These are phyloP conservation scores for Plasmodium cynomolgi DNA, from an alignment of 169 alveolate species.

Conservation along the genomic window DNA sequence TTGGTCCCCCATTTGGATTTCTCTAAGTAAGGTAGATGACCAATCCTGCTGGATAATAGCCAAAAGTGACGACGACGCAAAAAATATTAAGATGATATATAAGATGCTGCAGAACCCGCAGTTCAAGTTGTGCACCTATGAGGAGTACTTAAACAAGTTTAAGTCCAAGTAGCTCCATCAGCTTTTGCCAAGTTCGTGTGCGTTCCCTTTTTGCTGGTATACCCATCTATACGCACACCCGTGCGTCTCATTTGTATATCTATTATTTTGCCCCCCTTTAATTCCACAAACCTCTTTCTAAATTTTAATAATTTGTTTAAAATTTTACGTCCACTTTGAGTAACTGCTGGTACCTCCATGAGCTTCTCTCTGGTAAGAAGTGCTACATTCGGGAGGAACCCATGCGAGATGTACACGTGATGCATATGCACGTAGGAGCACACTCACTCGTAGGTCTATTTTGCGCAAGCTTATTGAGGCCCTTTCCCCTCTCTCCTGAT, in stretches of 20 bases:
- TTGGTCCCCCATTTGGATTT: constrained; percentile 91
- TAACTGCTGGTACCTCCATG: background rate
- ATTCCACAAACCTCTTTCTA: background rate
- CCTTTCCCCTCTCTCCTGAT: background rate
- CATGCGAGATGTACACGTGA: background rate
- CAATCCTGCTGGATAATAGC: constrained; percentile 90
- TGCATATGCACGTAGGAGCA: background rate
- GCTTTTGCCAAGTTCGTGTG: background rate
- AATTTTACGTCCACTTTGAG: background rate
- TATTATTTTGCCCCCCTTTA: background rate
- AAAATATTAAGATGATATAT: constrained; percentile 83
- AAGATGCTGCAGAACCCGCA: constrained; percentile 87
- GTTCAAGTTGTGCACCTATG: constrained; percentile 84
- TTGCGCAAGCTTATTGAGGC: background rate
- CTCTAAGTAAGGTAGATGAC: constrained; percentile 85
- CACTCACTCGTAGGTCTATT: background rate
- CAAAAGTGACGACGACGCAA: constrained; percentile 88
- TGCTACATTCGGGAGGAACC: background rate
- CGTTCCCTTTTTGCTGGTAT: background rate
- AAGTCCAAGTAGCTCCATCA: constrained; percentile 17
- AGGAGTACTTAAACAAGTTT: constrained; percentile 75
- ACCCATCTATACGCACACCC: background rate
- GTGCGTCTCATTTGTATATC: background rate
- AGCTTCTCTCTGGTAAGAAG: background rate
- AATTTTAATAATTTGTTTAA: background rate